A percentile compares a stretch with the other conserved stretches of the same genome.
Evolutionary conservation across 768 basidiomycete species (phyloP).

Genomic region (Tylopilus vinaceipallidus): DNA sequence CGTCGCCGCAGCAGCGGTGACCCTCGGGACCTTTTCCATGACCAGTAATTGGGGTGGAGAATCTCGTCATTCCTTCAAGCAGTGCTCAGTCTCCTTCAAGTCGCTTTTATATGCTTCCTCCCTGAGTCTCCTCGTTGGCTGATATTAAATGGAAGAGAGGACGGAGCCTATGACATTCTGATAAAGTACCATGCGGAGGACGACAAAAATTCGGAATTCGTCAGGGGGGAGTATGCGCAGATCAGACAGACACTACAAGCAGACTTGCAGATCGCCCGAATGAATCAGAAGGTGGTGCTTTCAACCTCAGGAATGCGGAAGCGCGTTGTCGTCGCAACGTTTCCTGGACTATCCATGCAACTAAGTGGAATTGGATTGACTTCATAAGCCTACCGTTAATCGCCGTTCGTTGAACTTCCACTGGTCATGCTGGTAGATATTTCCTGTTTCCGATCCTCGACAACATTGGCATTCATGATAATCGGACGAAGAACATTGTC

Average conservation of each 20-base stretch:
- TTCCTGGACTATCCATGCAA: slow-evolving; percentile 13
- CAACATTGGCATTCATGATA: slow-evolving; percentile 20
- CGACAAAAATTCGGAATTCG: slow-evolving; percentile 48
- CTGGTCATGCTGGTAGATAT: slow-evolving; percentile 11
- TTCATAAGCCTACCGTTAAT: neutral
- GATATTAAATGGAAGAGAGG: slow-evolving; percentile 50
- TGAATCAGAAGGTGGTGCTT: neutral
- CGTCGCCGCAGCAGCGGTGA: slow-evolving; percentile 45
- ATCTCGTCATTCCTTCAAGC: slow-evolving; percentile 61
- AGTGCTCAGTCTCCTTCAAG: slow-evolving; percentile 50
- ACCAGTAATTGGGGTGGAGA: slow-evolving; percentile 62
- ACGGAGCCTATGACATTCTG: slow-evolving; percentile 47
- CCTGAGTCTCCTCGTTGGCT: slow-evolving; percentile 70
- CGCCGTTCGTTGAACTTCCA: neutral
- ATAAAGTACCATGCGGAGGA: slow-evolving; percentile 63
- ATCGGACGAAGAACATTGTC: slow-evolving; percentile 16
- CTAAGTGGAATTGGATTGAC: slow-evolving; percentile 14
- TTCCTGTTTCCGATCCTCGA: slow-evolving; percentile 14
- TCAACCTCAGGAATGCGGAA: slow-evolving; percentile 16
- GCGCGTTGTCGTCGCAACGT: slow-evolving; percentile 10
- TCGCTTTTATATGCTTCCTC: slow-evolving; percentile 54
- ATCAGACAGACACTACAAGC: slow-evolving; percentile 52
- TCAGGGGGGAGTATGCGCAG: slow-evolving; percentile 55
- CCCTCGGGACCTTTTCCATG: slow-evolving; percentile 64
- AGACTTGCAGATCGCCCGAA: slow-evolving; percentile 2